Percentiles rank a stretch among this genome's conserved stretches.
Evolutionary conservation across 139 green algal species (phyloP).

Genomic region (Volvox reticuliferus): DNA sequence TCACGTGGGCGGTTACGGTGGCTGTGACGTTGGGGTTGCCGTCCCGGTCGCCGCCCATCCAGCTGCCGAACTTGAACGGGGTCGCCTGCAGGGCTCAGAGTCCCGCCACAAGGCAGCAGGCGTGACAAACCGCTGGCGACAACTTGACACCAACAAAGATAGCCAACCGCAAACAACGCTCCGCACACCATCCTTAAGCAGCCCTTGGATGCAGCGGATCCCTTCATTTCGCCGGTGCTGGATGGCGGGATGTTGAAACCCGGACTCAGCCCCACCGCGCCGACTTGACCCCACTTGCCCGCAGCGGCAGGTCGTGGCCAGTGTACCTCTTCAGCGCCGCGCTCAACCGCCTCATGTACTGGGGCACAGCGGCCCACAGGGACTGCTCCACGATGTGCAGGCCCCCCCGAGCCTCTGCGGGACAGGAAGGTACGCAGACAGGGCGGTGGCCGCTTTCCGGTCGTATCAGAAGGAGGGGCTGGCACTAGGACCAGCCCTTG

Average conservation of each 20-base stretch:
- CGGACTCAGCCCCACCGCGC: background rate
- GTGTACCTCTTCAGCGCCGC: conserved; percentile 89
- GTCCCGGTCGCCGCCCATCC: conserved; percentile 96
- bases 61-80: conserved; percentile 83
- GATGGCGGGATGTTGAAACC: too few species aligned
- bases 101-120: too few species aligned
- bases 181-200: too few species aligned
- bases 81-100: background rate
- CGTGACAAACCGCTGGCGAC: too few species aligned
- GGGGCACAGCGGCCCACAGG: conserved; percentile 88
- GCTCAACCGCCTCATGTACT: conserved; percentile 87
- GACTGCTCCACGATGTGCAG: conserved; percentile 96
- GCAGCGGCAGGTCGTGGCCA: conserved; percentile 51
- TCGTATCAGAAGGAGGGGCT: too few species aligned
- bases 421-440: background rate
- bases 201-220: too few species aligned
- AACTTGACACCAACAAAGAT: too few species aligned
- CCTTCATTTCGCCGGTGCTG: too few species aligned
- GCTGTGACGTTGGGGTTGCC: conserved; percentile 95
- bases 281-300: background rate
- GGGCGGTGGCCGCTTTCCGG: too few species aligned
- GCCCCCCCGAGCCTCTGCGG: conserved; percentile 90
- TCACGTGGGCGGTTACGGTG: conserved; percentile 82
- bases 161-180: too few species aligned
- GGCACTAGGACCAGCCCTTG: too few species aligned